These are phyloP conservation scores for Thymus quinquecostatus DNA, from an alignment of 257 asterid genomes.

Conservation along the genomic window DNA sequence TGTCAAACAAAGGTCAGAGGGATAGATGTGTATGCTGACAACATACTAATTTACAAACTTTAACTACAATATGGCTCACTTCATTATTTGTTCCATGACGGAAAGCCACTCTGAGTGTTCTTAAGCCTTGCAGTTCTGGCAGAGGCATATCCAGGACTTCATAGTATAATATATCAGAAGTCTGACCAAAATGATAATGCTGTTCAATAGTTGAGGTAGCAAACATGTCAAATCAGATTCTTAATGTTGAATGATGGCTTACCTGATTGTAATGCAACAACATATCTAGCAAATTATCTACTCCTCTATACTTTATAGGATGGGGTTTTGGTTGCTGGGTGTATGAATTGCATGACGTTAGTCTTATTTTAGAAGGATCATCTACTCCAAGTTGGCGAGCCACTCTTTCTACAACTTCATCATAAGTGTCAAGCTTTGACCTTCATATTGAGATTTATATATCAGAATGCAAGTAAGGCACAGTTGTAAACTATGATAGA, in stretches of 20 bases:
- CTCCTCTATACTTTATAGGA: constrained; percentile 64
- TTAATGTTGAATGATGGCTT: constrained; percentile 20
- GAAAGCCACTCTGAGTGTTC: constrained; percentile 63
- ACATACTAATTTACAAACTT: constrained; percentile 24
- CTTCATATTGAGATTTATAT: constrained; percentile 36
- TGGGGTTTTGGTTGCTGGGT: constrained; percentile 65
- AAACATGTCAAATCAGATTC: constrained; percentile 22
- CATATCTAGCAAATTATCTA: constrained; percentile 58
- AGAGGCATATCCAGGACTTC: constrained; percentile 71
- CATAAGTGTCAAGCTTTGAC: constrained; percentile 60
- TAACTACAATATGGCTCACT: constrained; percentile 34
- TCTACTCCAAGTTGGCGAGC: constrained; percentile 55
- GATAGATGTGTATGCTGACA: constrained; percentile 2
- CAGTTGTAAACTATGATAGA: constrained; percentile 26
- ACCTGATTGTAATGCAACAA: constrained; percentile 60
- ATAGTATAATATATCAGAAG: constrained; percentile 60
- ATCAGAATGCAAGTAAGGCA: constrained; percentile 22
- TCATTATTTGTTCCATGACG: constrained; percentile 49
- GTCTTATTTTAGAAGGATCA: constrained; percentile 69
- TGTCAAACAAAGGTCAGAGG: constrained; percentile 25
- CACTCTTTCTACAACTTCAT: constrained; percentile 61
- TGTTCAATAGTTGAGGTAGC: constrained; percentile 28
- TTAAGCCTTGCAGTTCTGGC: constrained; percentile 63
- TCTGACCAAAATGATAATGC: constrained; percentile 39
- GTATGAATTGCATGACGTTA: constrained; percentile 59